Percentiles rank a stretch among this genome's conserved stretches.
These are phyloP conservation scores for Neoconidiobolus thromboides DNA, from an alignment of 371 early-diverging fungal genomes.

Conservation along the genomic window DNA sequence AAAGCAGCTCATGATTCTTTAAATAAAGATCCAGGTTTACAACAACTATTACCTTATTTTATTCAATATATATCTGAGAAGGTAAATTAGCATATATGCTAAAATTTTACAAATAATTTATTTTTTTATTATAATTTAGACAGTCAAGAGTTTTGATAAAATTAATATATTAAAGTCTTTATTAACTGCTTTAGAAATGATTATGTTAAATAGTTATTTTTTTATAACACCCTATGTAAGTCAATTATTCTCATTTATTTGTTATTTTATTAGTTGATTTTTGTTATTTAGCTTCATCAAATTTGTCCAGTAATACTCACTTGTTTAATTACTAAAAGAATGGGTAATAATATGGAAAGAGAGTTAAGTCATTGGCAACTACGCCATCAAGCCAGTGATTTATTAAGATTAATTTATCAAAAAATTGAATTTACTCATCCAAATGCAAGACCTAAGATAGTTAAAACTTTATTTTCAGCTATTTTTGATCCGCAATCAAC, in stretches of 20 bases:
- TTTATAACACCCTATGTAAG: slow-evolving; percentile 95
- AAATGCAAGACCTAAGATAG: slow-evolving; percentile 68
- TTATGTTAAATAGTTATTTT: slow-evolving; percentile 79
- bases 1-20: slow-evolving; percentile 76
- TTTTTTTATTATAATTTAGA: slow-evolving; percentile 13
- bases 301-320: slow-evolving; percentile 91
- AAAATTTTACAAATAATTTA: too few species aligned
- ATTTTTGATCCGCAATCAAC: slow-evolving; percentile 73
- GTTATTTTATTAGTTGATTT: background rate
- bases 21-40: slow-evolving; percentile 84
- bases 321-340: slow-evolving; percentile 78
- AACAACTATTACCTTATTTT: slow-evolving; percentile 97
- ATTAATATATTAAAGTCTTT: slow-evolving; percentile 46
- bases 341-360: slow-evolving; percentile 24
- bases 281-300: slow-evolving; percentile 67
- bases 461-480: slow-evolving; percentile 70
- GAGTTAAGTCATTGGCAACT: slow-evolving; percentile 65
- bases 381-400: slow-evolving; percentile 50
- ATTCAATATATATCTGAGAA: slow-evolving; percentile 86
- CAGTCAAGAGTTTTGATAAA: slow-evolving; percentile 57
- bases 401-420: slow-evolving; percentile 47
- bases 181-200: slow-evolving; percentile 60
- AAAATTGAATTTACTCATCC: slow-evolving; percentile 61
- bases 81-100: slow-evolving; percentile 13
- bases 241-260: background rate